Conservation (phyloP, 257 asterid species). For the Solanum habrochaites region DNA sequence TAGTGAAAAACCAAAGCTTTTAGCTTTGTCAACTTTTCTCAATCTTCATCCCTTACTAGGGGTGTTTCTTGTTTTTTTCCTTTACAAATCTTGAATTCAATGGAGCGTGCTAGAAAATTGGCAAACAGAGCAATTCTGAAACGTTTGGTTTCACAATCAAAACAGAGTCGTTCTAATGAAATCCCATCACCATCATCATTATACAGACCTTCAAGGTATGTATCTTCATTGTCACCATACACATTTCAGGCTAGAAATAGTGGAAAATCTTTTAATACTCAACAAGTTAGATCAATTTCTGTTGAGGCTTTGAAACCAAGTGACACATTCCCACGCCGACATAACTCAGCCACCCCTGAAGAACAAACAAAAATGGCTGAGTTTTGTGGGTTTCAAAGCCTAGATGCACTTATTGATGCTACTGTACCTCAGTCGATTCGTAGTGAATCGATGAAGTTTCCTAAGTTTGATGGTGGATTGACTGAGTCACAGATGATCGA, state of each 20-base stretch:
- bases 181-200: slow-evolving; percentile 19
- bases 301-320: slow-evolving; percentile 61
- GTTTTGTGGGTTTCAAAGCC: slow-evolving; percentile 43
- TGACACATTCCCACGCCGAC: slow-evolving; percentile 81
- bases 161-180: slow-evolving; percentile 17
- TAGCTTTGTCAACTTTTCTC: slow-evolving; percentile 7
- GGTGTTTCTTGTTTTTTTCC: not conserved
- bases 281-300: slow-evolving; percentile 51
- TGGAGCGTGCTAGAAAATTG: slow-evolving; percentile 77
- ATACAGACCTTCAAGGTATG: slow-evolving; percentile 48
- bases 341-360: slow-evolving; percentile 89
- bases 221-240: slow-evolving; percentile 56
- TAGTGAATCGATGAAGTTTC: slow-evolving; percentile 42
- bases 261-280: not conserved
- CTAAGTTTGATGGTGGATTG: slow-evolving; percentile 64
- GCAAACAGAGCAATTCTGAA: slow-evolving; percentile 54
- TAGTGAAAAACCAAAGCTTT: slow-evolving; percentile 1
- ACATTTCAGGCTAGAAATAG: slow-evolving; percentile 16
- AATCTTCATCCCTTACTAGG: slow-evolving; percentile 4
- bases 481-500: slow-evolving; percentile 86
- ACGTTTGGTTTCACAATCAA: slow-evolving; percentile 50
- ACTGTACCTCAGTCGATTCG: slow-evolving; percentile 94
- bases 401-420: slow-evolving; percentile 70
- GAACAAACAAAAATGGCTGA: slow-evolving; percentile 79
- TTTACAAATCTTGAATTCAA: not conserved